Percentiles rank a stretch among this genome's conserved stretches.
phyloP scores from a whole-genome alignment of 116 monocot genomes.

The Posidonia oceanica region DNA sequence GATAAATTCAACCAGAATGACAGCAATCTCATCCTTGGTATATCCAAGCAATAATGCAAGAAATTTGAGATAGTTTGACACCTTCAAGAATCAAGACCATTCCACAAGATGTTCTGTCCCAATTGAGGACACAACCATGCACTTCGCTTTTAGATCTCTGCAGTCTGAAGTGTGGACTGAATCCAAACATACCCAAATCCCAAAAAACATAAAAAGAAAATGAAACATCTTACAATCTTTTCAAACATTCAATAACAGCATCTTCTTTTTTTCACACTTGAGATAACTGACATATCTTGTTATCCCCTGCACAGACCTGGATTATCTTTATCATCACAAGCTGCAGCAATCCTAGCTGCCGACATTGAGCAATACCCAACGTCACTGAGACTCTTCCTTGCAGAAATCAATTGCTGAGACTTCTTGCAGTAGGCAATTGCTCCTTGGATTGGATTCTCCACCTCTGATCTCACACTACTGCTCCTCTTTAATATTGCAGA shows the following conservation, averaged over 20 bases:
- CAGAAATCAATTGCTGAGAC: constrained; percentile 21
- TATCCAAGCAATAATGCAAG: no score
- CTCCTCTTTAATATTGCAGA: constrained; percentile 30
- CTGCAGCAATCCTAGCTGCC: constrained; percentile 1
- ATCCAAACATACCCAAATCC: no score
- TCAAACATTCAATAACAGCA: neutral
- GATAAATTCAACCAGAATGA: neutral
- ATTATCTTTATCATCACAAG: constrained; percentile 7
- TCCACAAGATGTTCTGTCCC: neutral
- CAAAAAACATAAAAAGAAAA: neutral
- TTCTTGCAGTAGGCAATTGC: constrained; percentile 75
- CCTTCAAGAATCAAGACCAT: neutral
- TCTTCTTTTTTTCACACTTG: neutral
- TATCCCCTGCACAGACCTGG: constrained; percentile 5
- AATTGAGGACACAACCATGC: no score
- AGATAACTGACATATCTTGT: neutral
- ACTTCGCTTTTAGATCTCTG: no score
- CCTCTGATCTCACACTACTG: constrained; percentile 50
- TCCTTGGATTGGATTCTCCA: constrained; percentile 70
- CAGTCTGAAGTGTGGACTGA: no score
- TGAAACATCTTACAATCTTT: neutral
- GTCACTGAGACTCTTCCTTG: constrained; percentile 53
- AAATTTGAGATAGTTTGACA: no score
- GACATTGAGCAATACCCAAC: constrained; percentile 24
- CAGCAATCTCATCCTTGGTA: neutral